Percentiles rank a stretch among this genome's conserved stretches.
phyloP scores from a whole-genome alignment of 2,329 filamentous ascomycete genomes.

The Teratosphaeria destructans region DNA sequence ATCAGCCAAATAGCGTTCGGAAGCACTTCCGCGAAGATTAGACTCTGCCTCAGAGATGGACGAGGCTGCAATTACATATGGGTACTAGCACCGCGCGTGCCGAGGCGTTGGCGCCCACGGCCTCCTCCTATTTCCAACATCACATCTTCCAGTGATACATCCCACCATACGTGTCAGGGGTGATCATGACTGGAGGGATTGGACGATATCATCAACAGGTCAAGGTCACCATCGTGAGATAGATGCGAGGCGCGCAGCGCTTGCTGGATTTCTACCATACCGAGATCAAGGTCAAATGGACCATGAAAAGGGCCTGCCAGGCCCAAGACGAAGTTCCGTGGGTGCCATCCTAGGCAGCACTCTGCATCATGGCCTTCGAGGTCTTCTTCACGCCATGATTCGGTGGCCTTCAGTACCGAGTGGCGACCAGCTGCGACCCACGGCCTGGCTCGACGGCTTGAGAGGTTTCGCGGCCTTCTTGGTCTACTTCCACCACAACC shows the following conservation, averaged over 20 bases:
- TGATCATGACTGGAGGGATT: background rate
- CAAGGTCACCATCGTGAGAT: background rate
- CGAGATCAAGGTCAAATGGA: background rate
- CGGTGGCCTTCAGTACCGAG: background rate
- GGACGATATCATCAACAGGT: background rate
- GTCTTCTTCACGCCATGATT: conserved; percentile 1
- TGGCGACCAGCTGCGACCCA: conserved; percentile 20
- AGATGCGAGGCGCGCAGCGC: background rate
- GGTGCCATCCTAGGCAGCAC: background rate
- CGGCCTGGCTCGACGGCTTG: conserved; percentile 53
- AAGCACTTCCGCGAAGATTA: background rate
- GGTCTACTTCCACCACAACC: conserved; percentile 53
- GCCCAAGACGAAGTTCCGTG: background rate
- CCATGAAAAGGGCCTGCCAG: background rate
- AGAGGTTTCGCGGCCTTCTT: conserved; percentile 56
- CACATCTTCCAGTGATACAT: background rate
- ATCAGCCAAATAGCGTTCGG: background rate
- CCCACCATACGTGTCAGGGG: background rate
- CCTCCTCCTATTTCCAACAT: background rate
- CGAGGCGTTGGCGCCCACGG: background rate
- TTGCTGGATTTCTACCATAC: background rate
- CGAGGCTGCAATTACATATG: background rate
- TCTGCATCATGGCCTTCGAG: background rate
- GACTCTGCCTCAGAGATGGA: background rate
- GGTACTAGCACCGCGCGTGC: background rate